Percentiles rank a stretch among this genome's conserved stretches.
Evolutionary conservation across 148 eudicot genomes (phyloP).

Genomic region (Heliamphora exappendiculata): DNA sequence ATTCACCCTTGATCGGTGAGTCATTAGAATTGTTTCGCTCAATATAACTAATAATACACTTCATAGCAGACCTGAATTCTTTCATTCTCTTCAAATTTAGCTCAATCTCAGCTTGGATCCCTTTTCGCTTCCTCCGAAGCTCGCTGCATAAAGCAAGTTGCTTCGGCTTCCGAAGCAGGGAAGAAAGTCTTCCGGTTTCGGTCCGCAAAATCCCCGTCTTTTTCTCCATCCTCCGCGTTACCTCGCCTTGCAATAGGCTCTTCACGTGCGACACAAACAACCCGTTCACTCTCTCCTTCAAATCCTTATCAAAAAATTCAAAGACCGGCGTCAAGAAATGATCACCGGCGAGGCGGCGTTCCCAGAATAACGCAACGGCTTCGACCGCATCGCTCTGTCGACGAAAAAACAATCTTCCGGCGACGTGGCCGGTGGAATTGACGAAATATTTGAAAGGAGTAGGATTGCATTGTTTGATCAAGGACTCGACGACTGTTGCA

Average conservation of each 20-base stretch:
- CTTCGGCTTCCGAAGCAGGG: neutral
- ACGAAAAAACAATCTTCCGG: slow-evolving; percentile 1
- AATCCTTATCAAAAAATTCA: neutral
- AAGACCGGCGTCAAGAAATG: neutral
- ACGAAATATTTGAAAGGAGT: neutral
- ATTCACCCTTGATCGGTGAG: neutral
- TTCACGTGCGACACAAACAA: slow-evolving; percentile 1
- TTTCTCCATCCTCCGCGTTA: neutral
- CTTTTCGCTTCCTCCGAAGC: neutral
- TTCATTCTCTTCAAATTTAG: neutral
- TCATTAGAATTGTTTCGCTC: neutral
- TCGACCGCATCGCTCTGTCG: neutral
- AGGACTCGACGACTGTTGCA: neutral
- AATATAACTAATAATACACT: neutral
- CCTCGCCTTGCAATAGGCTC: neutral
- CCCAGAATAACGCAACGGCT: neutral
- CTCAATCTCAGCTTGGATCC: neutral
- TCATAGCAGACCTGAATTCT: slow-evolving; percentile 4
- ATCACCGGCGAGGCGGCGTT: neutral
- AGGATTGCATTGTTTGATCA: neutral
- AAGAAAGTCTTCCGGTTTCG: neutral
- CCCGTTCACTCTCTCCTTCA: neutral
- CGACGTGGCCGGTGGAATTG: neutral
- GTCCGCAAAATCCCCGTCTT: neutral
- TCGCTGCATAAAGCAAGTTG: neutral